Evolutionary conservation across 2,329 filamentous ascomycete genomes (phyloP).

Genomic region (Aureobasidium sp.): DNA sequence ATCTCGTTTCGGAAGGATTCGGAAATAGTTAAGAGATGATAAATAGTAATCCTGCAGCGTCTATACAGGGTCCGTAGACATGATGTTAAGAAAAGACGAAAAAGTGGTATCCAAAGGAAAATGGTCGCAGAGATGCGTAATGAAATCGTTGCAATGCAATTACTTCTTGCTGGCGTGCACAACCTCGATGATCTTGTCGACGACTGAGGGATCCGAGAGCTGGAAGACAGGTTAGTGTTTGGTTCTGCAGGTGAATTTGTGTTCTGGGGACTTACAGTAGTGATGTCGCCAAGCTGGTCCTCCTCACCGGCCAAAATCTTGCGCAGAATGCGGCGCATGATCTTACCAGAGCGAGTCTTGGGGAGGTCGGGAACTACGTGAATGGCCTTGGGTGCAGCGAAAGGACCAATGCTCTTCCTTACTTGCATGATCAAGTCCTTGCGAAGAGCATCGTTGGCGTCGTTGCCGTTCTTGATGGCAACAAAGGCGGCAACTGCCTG

Average conservation of each 20-base stretch:
- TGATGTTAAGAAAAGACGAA: background rate
- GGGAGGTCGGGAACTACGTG: conserved; percentile 88
- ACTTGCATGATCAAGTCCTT: conserved; percentile 94
- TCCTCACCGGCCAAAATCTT: conserved; percentile 98
- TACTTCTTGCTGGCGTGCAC: conserved; percentile 54
- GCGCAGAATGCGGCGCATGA: conserved; percentile 92
- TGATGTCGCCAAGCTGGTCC: conserved; percentile 88
- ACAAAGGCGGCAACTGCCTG: conserved; percentile 98
- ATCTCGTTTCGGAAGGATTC: background rate
- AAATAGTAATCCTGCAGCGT: background rate
- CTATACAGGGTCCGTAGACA: background rate
- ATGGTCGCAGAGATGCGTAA: background rate
- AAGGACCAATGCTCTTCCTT: conserved; percentile 93
- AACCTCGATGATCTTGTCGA: conserved; percentile 77
- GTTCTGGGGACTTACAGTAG: conserved; percentile 58
- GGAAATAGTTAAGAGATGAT: background rate
- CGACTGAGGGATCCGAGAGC: conserved; percentile 83
- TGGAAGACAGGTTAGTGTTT: conserved; percentile 29
- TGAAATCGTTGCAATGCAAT: background rate
- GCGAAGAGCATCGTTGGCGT: conserved; percentile 68
- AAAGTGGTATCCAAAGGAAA: conserved; percentile 11
- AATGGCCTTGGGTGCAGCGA: conserved; percentile 90
- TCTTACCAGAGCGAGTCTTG: conserved; percentile 97
- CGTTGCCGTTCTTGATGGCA: conserved; percentile 75
- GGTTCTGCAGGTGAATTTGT: background rate